Conservation (phyloP, 768 basidiomycete species). For the Tricholoma bakamatsutake region DNA sequence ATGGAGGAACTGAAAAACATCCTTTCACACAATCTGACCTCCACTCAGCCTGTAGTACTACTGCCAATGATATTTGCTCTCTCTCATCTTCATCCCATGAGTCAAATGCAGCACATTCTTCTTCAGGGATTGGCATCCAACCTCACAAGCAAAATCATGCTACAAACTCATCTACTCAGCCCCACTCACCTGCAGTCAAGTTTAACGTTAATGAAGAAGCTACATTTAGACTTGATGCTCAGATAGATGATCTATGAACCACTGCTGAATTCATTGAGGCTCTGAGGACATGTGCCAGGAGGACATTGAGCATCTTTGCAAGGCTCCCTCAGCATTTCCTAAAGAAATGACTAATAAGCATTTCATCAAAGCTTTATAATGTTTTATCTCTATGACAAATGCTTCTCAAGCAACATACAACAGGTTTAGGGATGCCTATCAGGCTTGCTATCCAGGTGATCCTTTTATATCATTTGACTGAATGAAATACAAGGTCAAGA, state of each 20-base stretch:
- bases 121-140: too few species aligned
- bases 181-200: too few species aligned
- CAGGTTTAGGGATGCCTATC: constrained; percentile 9
- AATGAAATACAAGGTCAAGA: constrained; percentile 18
- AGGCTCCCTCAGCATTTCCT: constrained; percentile 14
- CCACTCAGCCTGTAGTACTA: too few species aligned
- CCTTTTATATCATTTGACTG: constrained; percentile 23
- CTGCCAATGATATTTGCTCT: too few species aligned
- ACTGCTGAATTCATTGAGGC: constrained; percentile 15
- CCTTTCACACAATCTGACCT: too few species aligned
- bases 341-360: constrained; percentile 5
- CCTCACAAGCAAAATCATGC: too few species aligned
- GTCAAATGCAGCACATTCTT: too few species aligned
- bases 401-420: constrained; percentile 13
- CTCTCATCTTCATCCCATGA: too few species aligned
- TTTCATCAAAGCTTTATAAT: constrained; percentile 10
- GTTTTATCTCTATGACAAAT: constrained; percentile 12
- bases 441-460: constrained; percentile 18
- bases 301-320: constrained; percentile 17
- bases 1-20: too few species aligned
- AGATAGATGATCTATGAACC: not conserved
- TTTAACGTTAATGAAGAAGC: too few species aligned
- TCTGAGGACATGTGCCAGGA: constrained; percentile 14
- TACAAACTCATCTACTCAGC: too few species aligned
- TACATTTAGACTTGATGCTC: not conserved